Base-by-base conservation (phyloP, 2,329 filamentous ascomycete species). In the Zymoseptoria tritici region DNA sequence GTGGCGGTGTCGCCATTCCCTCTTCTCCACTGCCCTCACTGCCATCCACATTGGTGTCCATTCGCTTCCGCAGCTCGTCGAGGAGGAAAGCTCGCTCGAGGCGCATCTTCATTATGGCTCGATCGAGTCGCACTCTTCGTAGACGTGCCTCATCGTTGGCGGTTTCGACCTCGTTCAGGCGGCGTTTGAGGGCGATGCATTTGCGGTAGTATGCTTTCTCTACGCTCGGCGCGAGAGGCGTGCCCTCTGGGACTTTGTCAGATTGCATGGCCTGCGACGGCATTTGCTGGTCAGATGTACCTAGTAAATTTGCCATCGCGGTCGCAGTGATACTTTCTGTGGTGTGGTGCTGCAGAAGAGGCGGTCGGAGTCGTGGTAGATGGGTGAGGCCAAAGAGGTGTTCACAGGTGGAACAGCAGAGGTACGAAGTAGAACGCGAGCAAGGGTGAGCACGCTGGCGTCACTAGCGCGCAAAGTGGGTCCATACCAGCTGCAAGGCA, bases 171-270 rank as follows among this genome's bases (percentile, higher is more conserved):
- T 97, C 92, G 73, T 87, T 89, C 64, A 94, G 90, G 62, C 94
- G 89, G 69, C 90, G 89, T 78, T 95, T 95, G 21, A 99, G 84
- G 69, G 95, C 89, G 72, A 97, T 91, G 75, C 93, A 97, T 84
- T 99, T 97, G 65, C 90, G 85, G 70, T 94, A 91, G 77, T 97
- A 99, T 55, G 93, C 92, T 73, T 93, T 88, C 76, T 99, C 93
- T 64, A 97, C 91, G 16, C 91, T 96, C 16, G 94, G 93, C 20
- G 93, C 91, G 59, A 86, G 82, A 11, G 79, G 73, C n/a, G 73
- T 46, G 13, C 36, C 36, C 36, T 46, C 36, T 46, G 13, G 36
- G 4, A 46, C 36, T 46, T 46, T 46, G 36, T 46, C 36, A 46
- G 36, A n/a, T 46, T 13, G 36, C 36, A n/a, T n/a, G 16, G 36